Conservation (phyloP, 2,329 filamentous ascomycete genomes). For the Furcasterigmium sp. region DNA sequence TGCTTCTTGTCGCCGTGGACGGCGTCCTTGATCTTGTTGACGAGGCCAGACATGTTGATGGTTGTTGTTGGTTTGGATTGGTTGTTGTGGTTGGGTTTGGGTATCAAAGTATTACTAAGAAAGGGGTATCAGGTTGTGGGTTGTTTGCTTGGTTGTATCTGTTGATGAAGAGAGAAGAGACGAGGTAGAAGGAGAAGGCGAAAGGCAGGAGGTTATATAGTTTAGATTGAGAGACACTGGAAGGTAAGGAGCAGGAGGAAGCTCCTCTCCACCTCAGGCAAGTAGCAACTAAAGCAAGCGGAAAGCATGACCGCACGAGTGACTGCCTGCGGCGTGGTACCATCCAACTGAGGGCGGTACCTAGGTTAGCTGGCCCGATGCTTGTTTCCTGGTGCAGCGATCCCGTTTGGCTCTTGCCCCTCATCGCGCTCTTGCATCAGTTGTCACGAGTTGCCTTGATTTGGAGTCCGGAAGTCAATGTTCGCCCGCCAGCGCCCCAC, state of each 20-base stretch:
- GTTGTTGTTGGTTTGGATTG: conserved; percentile 11
- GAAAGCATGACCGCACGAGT: too few relatives aligned
- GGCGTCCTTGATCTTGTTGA: conserved; percentile 57
- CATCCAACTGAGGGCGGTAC: too few relatives aligned
- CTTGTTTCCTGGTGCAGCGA: not conserved
- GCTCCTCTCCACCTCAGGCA: not conserved
- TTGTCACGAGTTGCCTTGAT: not conserved
- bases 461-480: not conserved
- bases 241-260: not conserved
- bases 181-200: not conserved
- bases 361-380: not conserved
- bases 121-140: conserved; percentile 7
- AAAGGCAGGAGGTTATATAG: conserved; percentile 11
- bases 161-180: conserved; percentile 10
- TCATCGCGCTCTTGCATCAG: too few relatives aligned
- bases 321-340: too few relatives aligned
- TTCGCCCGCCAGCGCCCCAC: not conserved
- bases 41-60: conserved; percentile 52
- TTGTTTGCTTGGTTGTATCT: conserved; percentile 9
- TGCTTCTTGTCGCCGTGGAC: conserved; percentile 36
- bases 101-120: conserved; percentile 8
- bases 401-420: too few relatives aligned
- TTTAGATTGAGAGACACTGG: not conserved
- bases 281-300: too few relatives aligned
- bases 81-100: conserved; percentile 4